Evolutionary conservation across 2,329 filamentous ascomycete genomes (phyloP), one percentile per base, ranked within the genome.

Genomic region (Paradendryphiella salina): DNA sequence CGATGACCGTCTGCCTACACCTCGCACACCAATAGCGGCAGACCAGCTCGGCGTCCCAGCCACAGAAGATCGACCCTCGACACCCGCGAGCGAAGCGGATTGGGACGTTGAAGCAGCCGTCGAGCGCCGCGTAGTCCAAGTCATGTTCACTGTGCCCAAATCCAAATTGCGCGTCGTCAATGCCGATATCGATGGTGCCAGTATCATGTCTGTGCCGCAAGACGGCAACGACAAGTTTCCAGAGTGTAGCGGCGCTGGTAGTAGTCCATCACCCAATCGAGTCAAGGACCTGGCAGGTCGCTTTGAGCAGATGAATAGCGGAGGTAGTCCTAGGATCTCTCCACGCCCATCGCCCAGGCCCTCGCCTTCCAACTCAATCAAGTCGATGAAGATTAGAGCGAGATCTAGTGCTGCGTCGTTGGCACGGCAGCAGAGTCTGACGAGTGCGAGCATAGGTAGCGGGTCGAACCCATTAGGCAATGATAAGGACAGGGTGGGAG

Each of bases 81-180:
- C 68, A 2, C 68, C 69, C 8, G 65, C 64, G 1, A 68, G 71
- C 46, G 76, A 79, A 43, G 73, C 73, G 6, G 78, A 80, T 38
- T 80, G 78, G 78, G 77, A 80, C 44, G 76, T 80, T 1, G 78
- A 80, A 57, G 72, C 73, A 10, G 78, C 77, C 4, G 77, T 75
- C 1, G 72, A 74, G 42, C 68, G 73, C 17, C 61, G 78, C 4
- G 76, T 79, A 4, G 77, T 80, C n/a, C 78, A 79, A 47, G 75
- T 81, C 67, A 94, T 96, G 83, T 97, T 96, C 73, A 96, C 93
- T 0, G 90, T 96, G 53, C 93, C 94, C 2, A 90, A 87, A 71
- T 88, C 93, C 72, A 84, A 85, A 61, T 75, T 97, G 56, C 79
- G 93, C 20, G 91, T 97, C n/a, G 93, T 96, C 15, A 97, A 97